These are phyloP conservation scores for Pestalotiopsis fici DNA, from an alignment of 2,329 filamentous ascomycete genomes.

Conservation along the genomic window DNA sequence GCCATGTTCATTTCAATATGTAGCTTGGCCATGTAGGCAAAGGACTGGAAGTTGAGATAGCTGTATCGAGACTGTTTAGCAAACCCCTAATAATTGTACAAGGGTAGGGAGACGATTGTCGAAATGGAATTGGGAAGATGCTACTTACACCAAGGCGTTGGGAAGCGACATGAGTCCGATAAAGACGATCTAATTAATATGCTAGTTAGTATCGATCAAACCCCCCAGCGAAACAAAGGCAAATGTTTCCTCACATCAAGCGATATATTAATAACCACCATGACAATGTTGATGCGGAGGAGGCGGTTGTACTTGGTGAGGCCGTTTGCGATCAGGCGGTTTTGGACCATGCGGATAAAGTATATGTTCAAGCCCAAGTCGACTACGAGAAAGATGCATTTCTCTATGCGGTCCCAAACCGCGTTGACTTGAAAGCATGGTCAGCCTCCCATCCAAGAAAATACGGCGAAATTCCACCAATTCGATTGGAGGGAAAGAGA, in stretches of 20 bases:
- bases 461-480: too few species aligned
- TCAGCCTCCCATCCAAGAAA: background rate
- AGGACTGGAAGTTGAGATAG: conserved; percentile 43
- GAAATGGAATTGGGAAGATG: background rate
- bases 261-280: conserved; percentile 37
- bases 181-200: conserved; percentile 12
- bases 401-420: conserved; percentile 46
- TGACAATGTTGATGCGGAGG: conserved; percentile 39
- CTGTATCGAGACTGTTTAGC: background rate
- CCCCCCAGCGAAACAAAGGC: background rate
- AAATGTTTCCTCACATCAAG: conserved; percentile 32
- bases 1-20: conserved; percentile 48
- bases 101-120: background rate
- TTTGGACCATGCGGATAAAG: conserved; percentile 39
- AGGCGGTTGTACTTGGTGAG: conserved; percentile 42
- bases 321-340: conserved; percentile 39
- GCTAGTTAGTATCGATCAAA: background rate
- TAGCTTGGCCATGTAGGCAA: conserved; percentile 44
- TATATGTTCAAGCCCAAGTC: conserved; percentile 42
- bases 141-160: conserved; percentile 33
- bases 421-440: conserved; percentile 29
- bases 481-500: too few species aligned
- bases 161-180: conserved; percentile 40
- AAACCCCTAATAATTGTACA: background rate
- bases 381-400: conserved; percentile 40